Evolutionary conservation across 371 early-diverging fungal species (phyloP).

Genomic region (Mortierella sp.): DNA sequence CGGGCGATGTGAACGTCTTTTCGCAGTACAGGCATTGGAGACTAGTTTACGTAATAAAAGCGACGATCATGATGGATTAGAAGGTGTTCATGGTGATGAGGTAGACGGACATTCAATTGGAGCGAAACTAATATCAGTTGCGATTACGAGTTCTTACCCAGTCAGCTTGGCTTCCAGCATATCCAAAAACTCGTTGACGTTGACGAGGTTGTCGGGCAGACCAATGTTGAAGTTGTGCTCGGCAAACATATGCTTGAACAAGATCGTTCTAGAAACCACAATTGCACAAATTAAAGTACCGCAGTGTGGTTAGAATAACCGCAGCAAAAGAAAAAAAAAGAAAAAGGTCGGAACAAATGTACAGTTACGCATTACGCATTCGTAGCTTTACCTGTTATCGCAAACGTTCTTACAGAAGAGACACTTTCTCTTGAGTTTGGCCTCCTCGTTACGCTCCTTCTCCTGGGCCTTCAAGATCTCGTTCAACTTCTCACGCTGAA

Average conservation of each 20-base stretch:
- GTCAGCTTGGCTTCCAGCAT: conserved; percentile 84
- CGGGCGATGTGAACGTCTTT: conserved; percentile 88
- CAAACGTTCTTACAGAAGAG: conserved; percentile 90
- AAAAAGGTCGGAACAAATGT: not conserved
- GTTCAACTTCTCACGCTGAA: conserved; percentile 82
- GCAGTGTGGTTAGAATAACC: not conserved
- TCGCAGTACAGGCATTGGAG: conserved; percentile 96
- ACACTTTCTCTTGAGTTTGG: conserved; percentile 83
- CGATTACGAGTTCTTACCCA: conserved; percentile 56
- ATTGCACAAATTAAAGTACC: not conserved
- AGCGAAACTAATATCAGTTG: no score
- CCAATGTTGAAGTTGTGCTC: conserved; percentile 97
- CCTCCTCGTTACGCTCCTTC: conserved; percentile 80
- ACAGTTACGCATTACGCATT: not conserved
- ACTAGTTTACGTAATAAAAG: conserved; percentile 45
- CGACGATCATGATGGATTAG: not conserved
- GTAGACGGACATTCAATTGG: no score
- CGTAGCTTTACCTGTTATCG: conserved; percentile 75
- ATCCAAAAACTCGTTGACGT: conserved; percentile 88
- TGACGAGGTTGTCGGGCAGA: conserved; percentile 91
- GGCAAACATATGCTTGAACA: conserved; percentile 92
- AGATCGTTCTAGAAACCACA: conserved; percentile 55
- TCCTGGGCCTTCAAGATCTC: conserved; percentile 86
- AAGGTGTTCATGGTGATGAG: not conserved
- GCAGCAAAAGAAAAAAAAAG: not conserved